Evolutionary conservation across 2,329 filamentous ascomycete species (phyloP).

Genomic region (Malbranchea cinnamomea): DNA sequence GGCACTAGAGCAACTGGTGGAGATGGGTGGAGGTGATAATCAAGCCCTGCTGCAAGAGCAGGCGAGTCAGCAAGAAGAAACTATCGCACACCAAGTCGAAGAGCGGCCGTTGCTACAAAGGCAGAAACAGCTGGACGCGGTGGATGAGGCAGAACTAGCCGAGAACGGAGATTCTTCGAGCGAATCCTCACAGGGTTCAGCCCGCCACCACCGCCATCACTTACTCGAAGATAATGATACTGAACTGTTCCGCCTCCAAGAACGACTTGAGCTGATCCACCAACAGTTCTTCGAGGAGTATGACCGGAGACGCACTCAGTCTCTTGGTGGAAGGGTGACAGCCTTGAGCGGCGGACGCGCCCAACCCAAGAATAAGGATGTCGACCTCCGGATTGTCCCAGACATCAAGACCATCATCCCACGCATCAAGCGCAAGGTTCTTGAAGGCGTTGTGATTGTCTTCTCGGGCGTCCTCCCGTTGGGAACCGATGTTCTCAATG

Average conservation of each 20-base stretch:
- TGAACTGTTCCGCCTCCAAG: constrained; percentile 63
- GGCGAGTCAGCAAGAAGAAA: constrained; percentile 71
- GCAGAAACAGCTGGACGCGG: constrained; percentile 79
- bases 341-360: constrained; percentile 36
- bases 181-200: constrained; percentile 24
- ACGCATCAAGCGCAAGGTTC: constrained; percentile 59
- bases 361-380: constrained; percentile 24
- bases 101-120: constrained; percentile 82
- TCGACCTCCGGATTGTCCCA: constrained; percentile 51
- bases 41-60: constrained; percentile 56
- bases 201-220: constrained; percentile 47
- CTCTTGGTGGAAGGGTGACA: constrained; percentile 32
- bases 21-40: constrained; percentile 58
- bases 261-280: constrained; percentile 63
- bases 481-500: constrained; percentile 60
- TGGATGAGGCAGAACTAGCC: constrained; percentile 46
- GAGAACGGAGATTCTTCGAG: constrained; percentile 31
- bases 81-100: constrained; percentile 73
- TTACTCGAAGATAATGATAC: constrained; percentile 76
- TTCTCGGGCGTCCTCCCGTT: constrained; percentile 83
- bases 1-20: constrained; percentile 60
- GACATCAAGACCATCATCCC: constrained; percentile 80
- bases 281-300: constrained; percentile 70
- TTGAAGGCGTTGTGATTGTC: constrained; percentile 63
- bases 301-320: constrained; percentile 38